A percentile compares a stretch with the other conserved stretches of the same genome.
Conservation (phyloP, 78 protist genomes). For the Dictyostelium discoideum region dicty_2.7 NC_007090.3:3257501-3258000, state of each 20-base stretch:
- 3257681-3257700: conserved; percentile 34
- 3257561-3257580: conserved; percentile 5
- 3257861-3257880: conserved; percentile 85
- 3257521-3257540: background rate
- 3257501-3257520: background rate
- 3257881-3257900: conserved; percentile 94
- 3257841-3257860: conserved; percentile 74
- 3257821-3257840: conserved; percentile 57
- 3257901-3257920: conserved; percentile 85
- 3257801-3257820: conserved; percentile 37
- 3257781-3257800: conserved; percentile 75
- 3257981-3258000: too few species aligned
- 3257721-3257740: conserved; percentile 86
- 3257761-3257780: conserved; percentile 71
- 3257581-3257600: background rate
- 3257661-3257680: background rate
- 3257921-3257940: conserved; percentile 85
- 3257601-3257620: background rate
- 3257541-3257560: conserved; percentile 10
- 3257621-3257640: background rate
- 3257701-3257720: conserved; percentile 78
- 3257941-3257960: too few species aligned
- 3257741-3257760: conserved; percentile 77
- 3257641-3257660: background rate
- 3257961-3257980: too few species aligned